Evolutionary conservation across 306 rosid genomes (phyloP).

Genomic region (Lotus japonicus): DNA sequence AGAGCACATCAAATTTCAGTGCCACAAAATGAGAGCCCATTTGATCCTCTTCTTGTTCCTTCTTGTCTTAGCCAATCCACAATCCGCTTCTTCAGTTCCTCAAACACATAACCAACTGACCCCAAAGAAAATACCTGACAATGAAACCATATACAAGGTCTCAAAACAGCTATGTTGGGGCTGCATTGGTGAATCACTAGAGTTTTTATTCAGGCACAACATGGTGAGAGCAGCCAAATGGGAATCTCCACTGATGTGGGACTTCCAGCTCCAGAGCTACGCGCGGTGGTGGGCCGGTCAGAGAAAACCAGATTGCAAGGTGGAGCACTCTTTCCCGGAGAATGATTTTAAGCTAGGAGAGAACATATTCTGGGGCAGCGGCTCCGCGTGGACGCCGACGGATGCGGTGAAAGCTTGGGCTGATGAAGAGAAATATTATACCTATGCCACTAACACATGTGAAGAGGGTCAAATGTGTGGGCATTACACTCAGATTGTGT

Average conservation of each 20-base stretch:
- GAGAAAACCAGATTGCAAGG: constrained; percentile 59
- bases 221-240: constrained; percentile 56
- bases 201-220: constrained; percentile 67
- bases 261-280: constrained; percentile 59
- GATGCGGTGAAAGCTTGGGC: constrained; percentile 78
- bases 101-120: not conserved
- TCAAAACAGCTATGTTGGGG: constrained; percentile 85
- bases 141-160: constrained; percentile 49
- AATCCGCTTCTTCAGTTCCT: not conserved
- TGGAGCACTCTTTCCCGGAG: constrained; percentile 77
- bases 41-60: constrained; percentile 18
- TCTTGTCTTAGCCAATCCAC: constrained; percentile 6
- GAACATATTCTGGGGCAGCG: constrained; percentile 85
- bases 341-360: constrained; percentile 67
- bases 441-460: constrained; percentile 49
- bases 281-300: constrained; percentile 78
- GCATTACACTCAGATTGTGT: constrained; percentile 83
- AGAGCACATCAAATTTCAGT: constrained; percentile 4
- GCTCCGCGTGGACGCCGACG: constrained; percentile 53
- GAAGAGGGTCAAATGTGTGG: constrained; percentile 73
- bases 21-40: constrained; percentile 36
- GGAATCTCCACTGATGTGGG: constrained; percentile 66
- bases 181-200: constrained; percentile 63
- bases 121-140: constrained; percentile 31
- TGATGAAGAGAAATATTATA: constrained; percentile 59